phyloP scores from a whole-genome alignment of 257 asterid genomes.

The Nicotiana sylvestris region DNA sequence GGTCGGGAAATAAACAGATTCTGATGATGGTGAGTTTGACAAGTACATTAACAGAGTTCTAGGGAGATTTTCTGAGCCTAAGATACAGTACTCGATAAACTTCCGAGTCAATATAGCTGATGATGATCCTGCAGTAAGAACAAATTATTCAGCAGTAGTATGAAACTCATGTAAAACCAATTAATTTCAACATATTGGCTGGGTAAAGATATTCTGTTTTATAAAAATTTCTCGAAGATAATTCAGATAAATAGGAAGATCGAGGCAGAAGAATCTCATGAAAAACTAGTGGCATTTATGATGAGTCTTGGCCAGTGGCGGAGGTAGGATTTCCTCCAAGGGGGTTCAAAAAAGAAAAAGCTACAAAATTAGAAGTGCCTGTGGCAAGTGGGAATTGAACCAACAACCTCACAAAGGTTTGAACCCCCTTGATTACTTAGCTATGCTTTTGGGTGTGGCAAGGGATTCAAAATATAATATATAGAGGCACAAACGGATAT shows the following conservation, averaged over 20 bases:
- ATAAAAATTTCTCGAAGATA: background rate
- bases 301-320: background rate
- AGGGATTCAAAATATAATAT: no score
- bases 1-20: conserved; percentile 72
- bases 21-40: conserved; percentile 65
- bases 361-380: no score
- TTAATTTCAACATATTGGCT: background rate
- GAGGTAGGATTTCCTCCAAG: no score
- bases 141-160: background rate
- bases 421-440: no score
- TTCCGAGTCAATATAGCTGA: conserved; percentile 60
- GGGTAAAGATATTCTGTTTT: no score
- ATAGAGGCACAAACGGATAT: no score
- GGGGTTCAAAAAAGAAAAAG: no score
- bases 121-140: conserved; percentile 55
- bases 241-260: background rate
- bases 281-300: background rate
- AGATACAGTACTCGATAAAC: conserved; percentile 64
- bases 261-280: background rate
- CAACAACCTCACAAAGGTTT: no score
- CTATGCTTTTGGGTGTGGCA: no score
- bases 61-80: conserved; percentile 77
- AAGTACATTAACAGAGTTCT: conserved; percentile 82
- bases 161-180: background rate
- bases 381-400: no score